Percentiles rank a stretch among this genome's conserved stretches.
Evolutionary conservation across 73 alveolate species (phyloP).

Genomic region (Symbiodinium pilosum): DNA sequence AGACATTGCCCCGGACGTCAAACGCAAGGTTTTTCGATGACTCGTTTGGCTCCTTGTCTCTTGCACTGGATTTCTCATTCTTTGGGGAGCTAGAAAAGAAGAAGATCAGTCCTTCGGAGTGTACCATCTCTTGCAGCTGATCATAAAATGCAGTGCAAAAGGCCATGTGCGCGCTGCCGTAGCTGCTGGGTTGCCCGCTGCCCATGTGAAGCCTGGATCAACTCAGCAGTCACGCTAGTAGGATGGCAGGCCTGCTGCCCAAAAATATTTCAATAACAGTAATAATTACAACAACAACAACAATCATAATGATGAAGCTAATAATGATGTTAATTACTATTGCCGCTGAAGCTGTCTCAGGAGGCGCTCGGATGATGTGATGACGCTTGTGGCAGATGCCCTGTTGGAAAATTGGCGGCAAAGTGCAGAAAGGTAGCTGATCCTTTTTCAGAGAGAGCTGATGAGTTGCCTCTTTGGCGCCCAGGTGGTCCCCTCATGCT

Average conservation of each 20-base stretch:
- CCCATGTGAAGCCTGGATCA: not conserved
- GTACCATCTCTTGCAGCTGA: no score
- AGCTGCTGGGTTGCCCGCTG: not conserved
- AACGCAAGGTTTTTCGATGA: constrained; percentile 8
- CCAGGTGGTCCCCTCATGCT: constrained; percentile 44
- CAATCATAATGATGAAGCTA: no score
- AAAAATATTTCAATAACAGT: no score
- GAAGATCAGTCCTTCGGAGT: no score
- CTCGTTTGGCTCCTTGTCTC: constrained; percentile 1
- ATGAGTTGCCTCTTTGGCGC: not conserved
- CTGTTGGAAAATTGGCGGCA: not conserved
- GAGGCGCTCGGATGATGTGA: constrained; percentile 24
- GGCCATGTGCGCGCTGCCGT: constrained; percentile 10
- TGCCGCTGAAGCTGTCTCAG: not conserved
- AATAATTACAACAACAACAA: no score
- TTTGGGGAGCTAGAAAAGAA: no score
- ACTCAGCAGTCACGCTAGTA: no score
- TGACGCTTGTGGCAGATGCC: constrained; percentile 35
- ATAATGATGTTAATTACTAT: no score
- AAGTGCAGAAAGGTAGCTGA: no score
- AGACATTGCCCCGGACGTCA: not conserved
- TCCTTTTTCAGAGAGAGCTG: not conserved
- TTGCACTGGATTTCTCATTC: no score
- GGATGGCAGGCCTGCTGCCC: no score
- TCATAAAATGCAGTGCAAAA: no score